Conservation (phyloP, 805 yeast species). For the Saccharomycopsis malanga region DNA sequence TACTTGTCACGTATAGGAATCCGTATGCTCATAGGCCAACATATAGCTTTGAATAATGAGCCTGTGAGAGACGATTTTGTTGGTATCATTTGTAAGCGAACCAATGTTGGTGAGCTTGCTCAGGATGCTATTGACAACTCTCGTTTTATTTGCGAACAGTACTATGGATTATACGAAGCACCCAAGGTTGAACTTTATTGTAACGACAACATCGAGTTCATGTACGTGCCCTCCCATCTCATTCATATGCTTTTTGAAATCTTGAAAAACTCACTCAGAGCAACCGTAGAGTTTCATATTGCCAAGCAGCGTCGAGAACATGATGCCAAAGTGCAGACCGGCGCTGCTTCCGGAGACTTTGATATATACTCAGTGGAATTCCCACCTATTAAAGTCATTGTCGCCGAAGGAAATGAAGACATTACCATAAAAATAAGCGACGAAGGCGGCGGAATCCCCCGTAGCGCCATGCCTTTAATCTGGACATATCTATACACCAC, state of each 20-base stretch:
- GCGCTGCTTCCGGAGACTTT: constrained; percentile 24
- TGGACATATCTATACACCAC: constrained; percentile 93
- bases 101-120: constrained; percentile 77
- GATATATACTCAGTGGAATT: constrained; percentile 57
- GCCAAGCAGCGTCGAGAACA: constrained; percentile 47
- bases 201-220: constrained; percentile 67
- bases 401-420: constrained; percentile 84
- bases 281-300: constrained; percentile 78
- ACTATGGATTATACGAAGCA: constrained; percentile 79
- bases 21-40: constrained; percentile 92
- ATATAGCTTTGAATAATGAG: constrained; percentile 71
- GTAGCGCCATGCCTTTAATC: constrained; percentile 73
- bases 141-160: constrained; percentile 83
- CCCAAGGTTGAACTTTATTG: constrained; percentile 78
- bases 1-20: constrained; percentile 90
- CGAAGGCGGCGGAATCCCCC: constrained; percentile 91
- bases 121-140: constrained; percentile 89
- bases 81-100: constrained; percentile 80
- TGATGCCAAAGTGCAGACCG: too few relatives aligned
- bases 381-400: constrained; percentile 81
- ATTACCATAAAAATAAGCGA: constrained; percentile 86
- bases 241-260: constrained; percentile 89
- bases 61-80: constrained; percentile 65
- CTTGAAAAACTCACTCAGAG: constrained; percentile 77
- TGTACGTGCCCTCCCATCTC: constrained; percentile 91